phyloP scores from a whole-genome alignment of 306 rosid genomes.

The Sechiopsis laciniata region DNA sequence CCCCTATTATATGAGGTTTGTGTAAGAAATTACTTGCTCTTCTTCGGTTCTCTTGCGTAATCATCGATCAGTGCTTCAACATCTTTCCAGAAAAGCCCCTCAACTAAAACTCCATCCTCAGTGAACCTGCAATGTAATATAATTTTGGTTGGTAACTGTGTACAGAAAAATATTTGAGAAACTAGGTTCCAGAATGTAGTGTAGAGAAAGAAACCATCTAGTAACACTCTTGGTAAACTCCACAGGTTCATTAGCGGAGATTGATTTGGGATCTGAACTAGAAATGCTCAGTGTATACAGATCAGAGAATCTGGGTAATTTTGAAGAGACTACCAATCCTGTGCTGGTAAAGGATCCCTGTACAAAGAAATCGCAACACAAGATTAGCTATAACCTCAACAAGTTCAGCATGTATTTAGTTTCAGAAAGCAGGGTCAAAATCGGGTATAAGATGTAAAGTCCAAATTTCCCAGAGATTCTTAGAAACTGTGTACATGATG shows the following conservation, averaged over 20 bases:
- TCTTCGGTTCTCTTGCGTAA: slow-evolving; percentile 44
- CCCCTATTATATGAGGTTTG: neutral
- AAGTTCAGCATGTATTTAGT: neutral
- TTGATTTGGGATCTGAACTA: slow-evolving; percentile 53
- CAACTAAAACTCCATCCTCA: slow-evolving; percentile 48
- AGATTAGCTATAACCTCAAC: neutral
- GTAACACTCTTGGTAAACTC: slow-evolving; percentile 48
- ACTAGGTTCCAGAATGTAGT: neutral
- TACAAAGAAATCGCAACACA: slow-evolving; percentile 8
- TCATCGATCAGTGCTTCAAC: slow-evolving; percentile 36
- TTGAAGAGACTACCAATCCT: slow-evolving; percentile 50
- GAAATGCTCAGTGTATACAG: slow-evolving; percentile 43
- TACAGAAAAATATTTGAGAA: neutral
- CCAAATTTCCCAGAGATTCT: neutral
- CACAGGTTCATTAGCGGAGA: slow-evolving; percentile 42
- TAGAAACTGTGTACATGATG: neutral
- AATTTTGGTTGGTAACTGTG: neutral
- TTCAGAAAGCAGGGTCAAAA: slow-evolving; percentile 5
- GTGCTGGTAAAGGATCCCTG: slow-evolving; percentile 55
- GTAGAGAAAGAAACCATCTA: slow-evolving; percentile 40
- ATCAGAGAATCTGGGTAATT: slow-evolving; percentile 55
- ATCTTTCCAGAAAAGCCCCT: slow-evolving; percentile 56
- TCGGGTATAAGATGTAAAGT: neutral
- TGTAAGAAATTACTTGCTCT: slow-evolving; percentile 33
- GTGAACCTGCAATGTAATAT: slow-evolving; percentile 41